A percentile compares a stretch with the other conserved stretches of the same genome.
These are phyloP conservation scores for Backusella circina DNA, from an alignment of 192 early-diverging fungal genomes.

Conservation along the genomic window DNA sequence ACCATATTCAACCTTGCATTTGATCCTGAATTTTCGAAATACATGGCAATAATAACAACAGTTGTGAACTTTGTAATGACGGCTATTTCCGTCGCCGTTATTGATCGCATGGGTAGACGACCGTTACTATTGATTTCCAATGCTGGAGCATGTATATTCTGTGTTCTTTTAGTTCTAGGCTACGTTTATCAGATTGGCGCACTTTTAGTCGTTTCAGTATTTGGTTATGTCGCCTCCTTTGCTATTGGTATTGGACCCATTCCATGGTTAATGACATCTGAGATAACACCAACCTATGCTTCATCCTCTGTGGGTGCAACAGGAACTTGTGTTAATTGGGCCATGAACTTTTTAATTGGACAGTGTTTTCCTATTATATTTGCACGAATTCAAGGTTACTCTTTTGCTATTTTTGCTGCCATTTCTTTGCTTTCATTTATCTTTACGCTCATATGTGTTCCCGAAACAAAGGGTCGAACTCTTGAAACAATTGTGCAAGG, in stretches of 20 bases:
- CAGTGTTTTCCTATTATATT: conserved; percentile 35
- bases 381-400: not conserved
- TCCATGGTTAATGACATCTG: conserved; percentile 75
- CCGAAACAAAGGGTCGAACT: conserved; percentile 49
- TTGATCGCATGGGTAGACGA: conserved; percentile 48
- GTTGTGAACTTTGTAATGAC: conserved; percentile 58
- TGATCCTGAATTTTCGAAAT: conserved; percentile 49
- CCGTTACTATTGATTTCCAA: conserved; percentile 10
- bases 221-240: conserved; percentile 76
- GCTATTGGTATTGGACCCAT: conserved; percentile 78
- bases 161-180: conserved; percentile 47
- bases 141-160: conserved; percentile 5
- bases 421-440: conserved; percentile 10
- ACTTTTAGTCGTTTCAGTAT: conserved; percentile 62
- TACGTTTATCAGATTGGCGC: conserved; percentile 46
- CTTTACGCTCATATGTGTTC: conserved; percentile 41
- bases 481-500: conserved; percentile 48
- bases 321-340: conserved; percentile 73
- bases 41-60: conserved; percentile 55
- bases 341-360: conserved; percentile 43
- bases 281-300: conserved; percentile 70
- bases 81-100: conserved; percentile 47
- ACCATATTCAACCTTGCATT: conserved; percentile 67
- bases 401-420: not conserved
- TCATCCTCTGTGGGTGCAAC: conserved; percentile 64